Conservation (phyloP, 2,329 filamentous ascomycete genomes). For the Colletotrichum chlorophyti region DNA sequence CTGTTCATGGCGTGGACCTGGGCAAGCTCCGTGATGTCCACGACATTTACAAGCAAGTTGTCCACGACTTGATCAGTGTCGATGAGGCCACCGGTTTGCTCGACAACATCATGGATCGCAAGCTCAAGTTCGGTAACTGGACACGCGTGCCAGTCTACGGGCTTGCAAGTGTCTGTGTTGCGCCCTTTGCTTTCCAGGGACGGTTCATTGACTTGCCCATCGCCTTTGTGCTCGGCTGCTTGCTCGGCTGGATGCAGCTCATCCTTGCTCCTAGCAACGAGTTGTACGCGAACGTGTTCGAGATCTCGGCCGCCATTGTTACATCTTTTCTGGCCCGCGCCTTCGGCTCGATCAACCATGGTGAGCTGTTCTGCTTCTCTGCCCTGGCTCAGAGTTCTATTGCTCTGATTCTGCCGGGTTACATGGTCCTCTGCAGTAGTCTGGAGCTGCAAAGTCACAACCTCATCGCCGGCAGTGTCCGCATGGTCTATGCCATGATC, state of each 20-base stretch:
- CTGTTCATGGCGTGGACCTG: slow-evolving; percentile 73
- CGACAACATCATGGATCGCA: slow-evolving; percentile 57
- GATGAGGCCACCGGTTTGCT: slow-evolving; percentile 72
- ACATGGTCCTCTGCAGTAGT: slow-evolving; percentile 57
- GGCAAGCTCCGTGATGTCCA: slow-evolving; percentile 78
- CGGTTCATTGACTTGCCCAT: slow-evolving; percentile 80
- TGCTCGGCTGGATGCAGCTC: slow-evolving; percentile 78
- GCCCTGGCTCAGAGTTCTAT: slow-evolving; percentile 77
- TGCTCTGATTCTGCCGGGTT: slow-evolving; percentile 74
- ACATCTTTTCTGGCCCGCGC: slow-evolving; percentile 74
- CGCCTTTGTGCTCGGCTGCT: slow-evolving; percentile 76
- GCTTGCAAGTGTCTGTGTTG: slow-evolving; percentile 76
- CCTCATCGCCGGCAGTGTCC: slow-evolving; percentile 69
- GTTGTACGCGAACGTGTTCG: slow-evolving; percentile 65
- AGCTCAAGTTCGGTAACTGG: slow-evolving; percentile 57
- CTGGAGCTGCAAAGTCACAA: slow-evolving; percentile 71
- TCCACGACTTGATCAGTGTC: slow-evolving; percentile 76
- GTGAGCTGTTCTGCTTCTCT: slow-evolving; percentile 73
- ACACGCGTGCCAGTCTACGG: slow-evolving; percentile 73
- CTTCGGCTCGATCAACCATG: slow-evolving; percentile 68
- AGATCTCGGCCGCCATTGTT: slow-evolving; percentile 64
- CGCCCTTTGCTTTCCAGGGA: slow-evolving; percentile 81
- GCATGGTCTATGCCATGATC: slow-evolving; percentile 75
- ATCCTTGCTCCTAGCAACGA: slow-evolving; percentile 77
- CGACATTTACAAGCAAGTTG: slow-evolving; percentile 82